A percentile compares a stretch with the other conserved stretches of the same genome.
These are phyloP conservation scores for Gaeumannomyces sp. DNA, from an alignment of 2,329 filamentous ascomycete species.

Conservation along the genomic window DNA sequence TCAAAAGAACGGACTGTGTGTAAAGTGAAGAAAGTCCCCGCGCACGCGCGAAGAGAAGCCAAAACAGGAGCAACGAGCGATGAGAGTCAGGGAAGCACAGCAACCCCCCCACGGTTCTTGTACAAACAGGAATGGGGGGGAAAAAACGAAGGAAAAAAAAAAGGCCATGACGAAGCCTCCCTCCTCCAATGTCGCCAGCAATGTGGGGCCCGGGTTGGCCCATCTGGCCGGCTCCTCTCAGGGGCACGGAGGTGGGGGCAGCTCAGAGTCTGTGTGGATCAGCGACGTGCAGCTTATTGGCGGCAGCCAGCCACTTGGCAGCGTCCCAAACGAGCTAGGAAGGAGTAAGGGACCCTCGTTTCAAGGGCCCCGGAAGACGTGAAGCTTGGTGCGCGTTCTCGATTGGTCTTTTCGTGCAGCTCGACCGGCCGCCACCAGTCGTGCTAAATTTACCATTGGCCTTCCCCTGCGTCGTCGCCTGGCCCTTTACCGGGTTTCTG, in stretches of 20 bases:
- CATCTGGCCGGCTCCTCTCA: background rate
- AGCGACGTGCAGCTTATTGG: background rate
- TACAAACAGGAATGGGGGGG: background rate
- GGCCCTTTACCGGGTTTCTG: too few species aligned
- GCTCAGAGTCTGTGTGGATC: background rate
- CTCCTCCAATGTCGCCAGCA: background rate
- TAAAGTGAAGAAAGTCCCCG: background rate
- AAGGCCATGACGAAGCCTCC: background rate
- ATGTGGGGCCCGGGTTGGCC: background rate
- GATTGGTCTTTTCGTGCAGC: background rate
- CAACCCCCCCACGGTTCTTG: background rate
- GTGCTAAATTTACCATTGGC: constrained; percentile 1
- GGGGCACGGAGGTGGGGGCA: background rate
- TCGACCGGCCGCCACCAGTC: background rate
- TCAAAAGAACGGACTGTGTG: background rate
- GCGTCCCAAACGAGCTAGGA: background rate
- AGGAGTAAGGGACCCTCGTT: background rate
- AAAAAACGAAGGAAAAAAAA: background rate
- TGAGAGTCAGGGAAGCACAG: background rate
- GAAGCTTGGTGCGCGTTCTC: background rate
- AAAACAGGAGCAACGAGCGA: background rate
- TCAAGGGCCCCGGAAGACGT: background rate
- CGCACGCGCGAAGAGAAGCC: background rate
- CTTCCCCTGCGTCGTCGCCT: background rate
- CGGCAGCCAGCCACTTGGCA: background rate